Evolutionary conservation across 108 stramenopile genomes (phyloP).

Genomic region (Stephanodiscus triporus): DNA sequence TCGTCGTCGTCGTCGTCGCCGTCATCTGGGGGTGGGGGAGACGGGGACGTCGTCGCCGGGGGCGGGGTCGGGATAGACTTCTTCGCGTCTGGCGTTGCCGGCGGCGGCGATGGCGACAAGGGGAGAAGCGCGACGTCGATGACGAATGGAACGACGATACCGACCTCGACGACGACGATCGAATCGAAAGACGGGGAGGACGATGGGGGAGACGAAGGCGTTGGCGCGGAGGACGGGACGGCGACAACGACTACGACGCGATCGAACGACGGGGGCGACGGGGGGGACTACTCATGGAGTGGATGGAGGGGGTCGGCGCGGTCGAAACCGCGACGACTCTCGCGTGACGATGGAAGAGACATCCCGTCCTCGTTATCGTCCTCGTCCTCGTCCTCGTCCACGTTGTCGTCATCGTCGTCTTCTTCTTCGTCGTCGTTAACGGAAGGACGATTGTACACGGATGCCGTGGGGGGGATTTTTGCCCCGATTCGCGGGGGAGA

Average conservation of each 20-base stretch:
- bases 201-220: background rate
- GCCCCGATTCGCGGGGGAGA: background rate
- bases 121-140: too few species aligned
- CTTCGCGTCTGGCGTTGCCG: too few species aligned
- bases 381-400: background rate
- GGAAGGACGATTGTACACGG: background rate
- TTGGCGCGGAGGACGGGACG: background rate
- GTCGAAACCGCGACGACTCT: background rate
- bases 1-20: background rate
- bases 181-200: constrained; percentile 1
- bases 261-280: background rate
- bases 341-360: background rate
- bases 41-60: background rate
- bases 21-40: background rate
- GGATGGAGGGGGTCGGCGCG: background rate
- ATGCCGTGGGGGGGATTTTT: constrained; percentile 6
- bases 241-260: background rate
- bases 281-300: background rate
- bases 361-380: background rate
- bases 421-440: background rate
- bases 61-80: background rate
- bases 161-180: background rate
- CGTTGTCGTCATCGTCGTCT: background rate
- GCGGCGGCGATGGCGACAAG: too few species aligned
- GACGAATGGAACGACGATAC: background rate